Percentiles rank a stretch among this genome's conserved stretches.
Evolutionary conservation across 305 asterid species (phyloP).

Genomic region (Fraxinus floribunda): DNA sequence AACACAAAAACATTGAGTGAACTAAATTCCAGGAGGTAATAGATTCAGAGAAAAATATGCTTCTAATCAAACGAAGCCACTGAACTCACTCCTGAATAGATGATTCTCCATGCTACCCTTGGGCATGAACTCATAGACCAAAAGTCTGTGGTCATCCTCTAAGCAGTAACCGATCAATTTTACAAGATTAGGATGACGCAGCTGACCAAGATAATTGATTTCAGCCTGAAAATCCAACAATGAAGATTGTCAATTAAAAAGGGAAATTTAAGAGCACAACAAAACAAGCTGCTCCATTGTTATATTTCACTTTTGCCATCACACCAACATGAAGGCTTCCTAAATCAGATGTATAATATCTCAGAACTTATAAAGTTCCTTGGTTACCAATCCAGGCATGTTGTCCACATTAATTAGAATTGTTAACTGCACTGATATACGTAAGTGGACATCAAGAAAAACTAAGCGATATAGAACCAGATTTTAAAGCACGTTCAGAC

Average conservation of each 20-base stretch:
- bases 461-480: not conserved
- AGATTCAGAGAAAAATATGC: not conserved
- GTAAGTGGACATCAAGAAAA: not conserved
- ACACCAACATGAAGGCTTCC: not conserved
- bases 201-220: constrained; percentile 64
- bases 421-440: not conserved
- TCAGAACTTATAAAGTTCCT: not conserved
- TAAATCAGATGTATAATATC: not conserved
- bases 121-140: constrained; percentile 71
- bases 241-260: constrained; percentile 5
- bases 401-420: not conserved
- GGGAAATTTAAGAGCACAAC: not conserved
- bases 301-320: not conserved
- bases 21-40: not conserved
- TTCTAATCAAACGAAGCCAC: not conserved
- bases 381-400: not conserved
- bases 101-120: constrained; percentile 82
- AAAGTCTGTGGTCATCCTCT: constrained; percentile 67
- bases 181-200: constrained; percentile 66
- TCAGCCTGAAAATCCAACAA: constrained; percentile 50
- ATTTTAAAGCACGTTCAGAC: not conserved
- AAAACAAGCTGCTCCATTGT: not conserved
- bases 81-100: constrained; percentile 72
- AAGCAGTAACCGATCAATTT: constrained; percentile 67
- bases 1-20: constrained; percentile 10